phyloP scores from a whole-genome alignment of 805 yeast genomes.

The Ogataea neopini region DNA sequence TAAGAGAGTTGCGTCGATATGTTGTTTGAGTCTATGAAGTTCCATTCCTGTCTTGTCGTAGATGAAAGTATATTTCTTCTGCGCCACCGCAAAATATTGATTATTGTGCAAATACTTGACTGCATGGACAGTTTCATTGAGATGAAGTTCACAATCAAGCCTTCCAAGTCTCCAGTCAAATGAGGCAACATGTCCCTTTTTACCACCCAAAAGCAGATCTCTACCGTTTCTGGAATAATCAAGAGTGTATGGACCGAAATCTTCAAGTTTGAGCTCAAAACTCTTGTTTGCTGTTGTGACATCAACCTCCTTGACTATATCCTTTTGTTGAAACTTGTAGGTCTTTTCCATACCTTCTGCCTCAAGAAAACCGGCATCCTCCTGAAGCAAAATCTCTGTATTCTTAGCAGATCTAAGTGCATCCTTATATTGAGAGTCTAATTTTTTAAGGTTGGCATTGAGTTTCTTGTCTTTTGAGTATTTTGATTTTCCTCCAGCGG shows the following conservation, averaged over 20 bases:
- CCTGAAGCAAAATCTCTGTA: slow-evolving; percentile 82
- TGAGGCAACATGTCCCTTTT: slow-evolving; percentile 92
- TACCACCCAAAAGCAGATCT: slow-evolving; percentile 79
- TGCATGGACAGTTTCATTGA: slow-evolving; percentile 87
- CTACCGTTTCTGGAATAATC: slow-evolving; percentile 90
- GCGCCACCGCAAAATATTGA: slow-evolving; percentile 95
- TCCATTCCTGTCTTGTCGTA: slow-evolving; percentile 92
- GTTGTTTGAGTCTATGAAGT: slow-evolving; percentile 87
- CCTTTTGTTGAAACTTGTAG: slow-evolving; percentile 78
- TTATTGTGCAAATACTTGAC: slow-evolving; percentile 90
- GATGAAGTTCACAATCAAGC: slow-evolving; percentile 75
- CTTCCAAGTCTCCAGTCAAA: slow-evolving; percentile 93
- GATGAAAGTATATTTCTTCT: slow-evolving; percentile 88
- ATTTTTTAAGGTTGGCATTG: slow-evolving; percentile 62
- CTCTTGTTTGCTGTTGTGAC: slow-evolving; percentile 70
- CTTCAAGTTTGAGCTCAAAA: slow-evolving; percentile 68
- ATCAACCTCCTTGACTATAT: slow-evolving; percentile 76
- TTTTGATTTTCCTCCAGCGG: neutral
- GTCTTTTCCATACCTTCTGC: slow-evolving; percentile 97
- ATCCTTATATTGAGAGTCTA: slow-evolving; percentile 71
- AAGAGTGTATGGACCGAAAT: slow-evolving; percentile 82
- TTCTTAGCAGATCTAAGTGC: slow-evolving; percentile 84
- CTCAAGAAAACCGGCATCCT: slow-evolving; percentile 83
- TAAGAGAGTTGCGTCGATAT: slow-evolving; percentile 77
- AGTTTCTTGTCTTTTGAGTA: slow-evolving; percentile 50